Base-by-base conservation (phyloP, 1,284 basidiomycete species). In the Porogramme epimiltina region DNA sequence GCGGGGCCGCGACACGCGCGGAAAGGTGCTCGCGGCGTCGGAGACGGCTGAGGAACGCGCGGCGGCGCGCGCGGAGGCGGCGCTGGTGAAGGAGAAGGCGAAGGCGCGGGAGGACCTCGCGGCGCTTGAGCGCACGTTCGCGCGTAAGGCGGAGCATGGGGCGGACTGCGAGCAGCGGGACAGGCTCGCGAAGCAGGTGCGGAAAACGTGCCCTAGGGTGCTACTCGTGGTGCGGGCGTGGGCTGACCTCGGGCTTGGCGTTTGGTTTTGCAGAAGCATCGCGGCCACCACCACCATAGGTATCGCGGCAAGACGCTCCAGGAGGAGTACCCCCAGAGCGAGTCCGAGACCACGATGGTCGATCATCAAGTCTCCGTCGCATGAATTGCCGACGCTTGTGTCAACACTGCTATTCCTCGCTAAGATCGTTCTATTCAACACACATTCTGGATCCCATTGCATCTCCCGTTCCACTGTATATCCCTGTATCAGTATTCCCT, bases 281-380 rank as follows among this genome's bases (percentile, higher is more conserved):
- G 52, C 24, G 39, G n/a, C n/a, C n/a, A n/a, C n/a, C n/a, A n/a
- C n/a, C n/a, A 55, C 26, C 50, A 45, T 47, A 59, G 51, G 40
- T 22, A 51, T 26, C 50, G 51, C 3, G 51, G 42, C 11, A 52
- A 49, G 39, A 19, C 36, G 26, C 23, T 53, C 23, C 42, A 33
- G 13, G 52, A 54, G 20, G 37, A 43, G 20, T 45, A 34, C 25
- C 43, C 25, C 40, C 46, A 33, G 41, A 56, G 54, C 49, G 54
- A 59, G 38, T 51, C 51, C 20, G 56, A 58, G 22, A 23, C 42
- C 33, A 58, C 56, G 5, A 58, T 58, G 56, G 56, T 58, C 43
- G 56, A 58, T 31, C 34, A 53, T 18, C 39, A 43, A 16, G 10
- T 34, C 4, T 22, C 48, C 25, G 34, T 23, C 31, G 24, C 39